Evolutionary conservation across 805 yeast genomes (phyloP).

Genomic region (Yarrowia sp.): DNA sequence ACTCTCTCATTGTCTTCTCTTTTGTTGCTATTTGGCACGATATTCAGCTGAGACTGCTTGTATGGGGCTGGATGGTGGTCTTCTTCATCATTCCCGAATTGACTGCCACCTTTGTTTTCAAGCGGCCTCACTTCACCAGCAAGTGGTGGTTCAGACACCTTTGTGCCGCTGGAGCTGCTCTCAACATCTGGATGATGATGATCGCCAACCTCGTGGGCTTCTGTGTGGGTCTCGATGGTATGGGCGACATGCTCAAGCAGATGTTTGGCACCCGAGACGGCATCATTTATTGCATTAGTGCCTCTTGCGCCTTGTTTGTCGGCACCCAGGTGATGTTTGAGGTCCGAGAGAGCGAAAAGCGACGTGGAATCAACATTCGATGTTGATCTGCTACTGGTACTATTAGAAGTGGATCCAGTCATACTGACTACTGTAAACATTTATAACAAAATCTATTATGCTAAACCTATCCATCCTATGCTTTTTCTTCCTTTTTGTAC

Average conservation of each 20-base stretch:
- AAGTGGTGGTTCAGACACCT: slow-evolving; percentile 66
- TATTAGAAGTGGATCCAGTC: too few species aligned
- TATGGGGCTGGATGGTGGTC: slow-evolving; percentile 98
- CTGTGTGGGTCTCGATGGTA: slow-evolving; percentile 90
- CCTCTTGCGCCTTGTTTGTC: slow-evolving; percentile 73
- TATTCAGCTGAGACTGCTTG: slow-evolving; percentile 78
- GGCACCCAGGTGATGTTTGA: slow-evolving; percentile 96
- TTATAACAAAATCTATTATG: slow-evolving; percentile 33
- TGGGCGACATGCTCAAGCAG: slow-evolving; percentile 65
- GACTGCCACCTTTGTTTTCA: slow-evolving; percentile 58
- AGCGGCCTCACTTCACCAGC: slow-evolving; percentile 44
- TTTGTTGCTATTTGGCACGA: slow-evolving; percentile 99
- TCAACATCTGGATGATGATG: slow-evolving; percentile 98
- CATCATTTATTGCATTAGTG: slow-evolving; percentile 61
- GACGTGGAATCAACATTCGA: slow-evolving; percentile 81
- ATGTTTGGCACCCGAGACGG: slow-evolving; percentile 79
- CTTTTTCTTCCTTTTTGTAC: slow-evolving; percentile 47
- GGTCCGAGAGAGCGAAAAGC: slow-evolving; percentile 80
- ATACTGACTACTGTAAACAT: slow-evolving; percentile 1
- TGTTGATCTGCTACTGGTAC: slow-evolving; percentile 67
- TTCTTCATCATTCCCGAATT: slow-evolving; percentile 87
- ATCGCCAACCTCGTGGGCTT: slow-evolving; percentile 94
- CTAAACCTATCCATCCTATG: not conserved
- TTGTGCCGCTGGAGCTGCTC: slow-evolving; percentile 87
- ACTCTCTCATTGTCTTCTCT: slow-evolving; percentile 84